Base-by-base conservation (phyloP, 352 stramenopile species). In the Phytophthora citricola region DNA sequence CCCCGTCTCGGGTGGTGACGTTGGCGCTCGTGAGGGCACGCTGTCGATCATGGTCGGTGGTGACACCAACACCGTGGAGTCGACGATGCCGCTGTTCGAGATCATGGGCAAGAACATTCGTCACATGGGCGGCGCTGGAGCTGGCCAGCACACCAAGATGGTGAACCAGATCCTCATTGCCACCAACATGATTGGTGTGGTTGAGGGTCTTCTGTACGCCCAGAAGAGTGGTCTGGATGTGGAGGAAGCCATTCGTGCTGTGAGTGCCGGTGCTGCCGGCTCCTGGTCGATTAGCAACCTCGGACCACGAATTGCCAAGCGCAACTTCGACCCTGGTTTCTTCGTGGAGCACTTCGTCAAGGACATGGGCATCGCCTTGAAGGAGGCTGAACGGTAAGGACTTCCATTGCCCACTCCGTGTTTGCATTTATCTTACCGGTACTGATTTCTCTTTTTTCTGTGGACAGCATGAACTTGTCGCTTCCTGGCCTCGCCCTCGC, bases 201-300 rank as follows among this genome's bases (percentile, higher is more conserved):
- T 92, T 10, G 91, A 97, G 58, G 91, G 89, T 12, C 72, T 97
- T 50, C 63, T 97, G 31, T 97, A 97, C 69, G 90, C 89, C 20
- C 86, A 95, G 50, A 90, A 87, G 59, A 87, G 78, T 8, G 91
- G 91, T 0, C 75, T 97, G 29, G 83, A 97, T 56, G 77, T 95
- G 63, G 78, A 94, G 51, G 89, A 97, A 68, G 85, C 87, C 11
- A 97, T 97, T 31, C 76, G 69, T 14, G 90, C 89, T 15, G 90
- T 97, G 17, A 94, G 87, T 31, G 87, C 87, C 26, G 91, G 91
- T 12, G 91, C 91, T 17, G 91, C 91, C 5, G 89, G 90, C 6
- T 96, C 87, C 5, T 97, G 87, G 86, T 96, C 88, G 46, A 96
- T 97, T 65, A 97, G 89, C 66, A 96, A 97, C 65, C 79, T 97